phyloP scores from a whole-genome alignment of 75 land plant species.

The Sequoia sempervirens region DNA sequence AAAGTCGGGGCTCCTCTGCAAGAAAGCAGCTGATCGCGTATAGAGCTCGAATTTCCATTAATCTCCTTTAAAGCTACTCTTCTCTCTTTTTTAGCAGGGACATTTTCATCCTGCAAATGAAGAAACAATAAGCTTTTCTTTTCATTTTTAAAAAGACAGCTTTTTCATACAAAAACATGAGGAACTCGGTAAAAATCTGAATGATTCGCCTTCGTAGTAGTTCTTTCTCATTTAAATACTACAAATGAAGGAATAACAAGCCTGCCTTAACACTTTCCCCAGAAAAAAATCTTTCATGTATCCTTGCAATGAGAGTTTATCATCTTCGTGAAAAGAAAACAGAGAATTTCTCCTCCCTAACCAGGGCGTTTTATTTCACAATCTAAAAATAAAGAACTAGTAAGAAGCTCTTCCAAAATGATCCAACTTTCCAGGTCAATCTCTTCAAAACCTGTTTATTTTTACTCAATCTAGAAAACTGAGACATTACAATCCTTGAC shows the following conservation, averaged over 20 bases:
- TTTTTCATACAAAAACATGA: neutral
- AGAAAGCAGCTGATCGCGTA: slow-evolving; percentile 15
- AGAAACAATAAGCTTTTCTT: neutral
- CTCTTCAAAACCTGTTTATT: no score
- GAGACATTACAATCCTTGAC: no score
- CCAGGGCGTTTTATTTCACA: no score
- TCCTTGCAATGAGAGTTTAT: no score
- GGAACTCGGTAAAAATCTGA: no score
- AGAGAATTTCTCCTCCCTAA: no score
- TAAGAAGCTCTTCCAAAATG: no score
- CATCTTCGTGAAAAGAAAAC: no score
- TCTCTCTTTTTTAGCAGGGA: neutral
- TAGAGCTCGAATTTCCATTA: slow-evolving; percentile 1
- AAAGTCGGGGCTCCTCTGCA: slow-evolving; percentile 10
- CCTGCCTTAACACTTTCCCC: neutral
- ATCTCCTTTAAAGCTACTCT: slow-evolving; percentile 10
- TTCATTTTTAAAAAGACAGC: neutral
- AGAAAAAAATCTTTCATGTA: no score
- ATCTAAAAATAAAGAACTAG: no score
- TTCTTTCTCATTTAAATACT: neutral
- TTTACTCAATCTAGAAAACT: no score
- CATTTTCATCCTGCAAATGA: slow-evolving; percentile 1
- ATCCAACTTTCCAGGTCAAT: no score
- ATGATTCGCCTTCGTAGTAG: neutral
- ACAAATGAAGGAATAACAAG: neutral